These are phyloP conservation scores for Globisporangium nunn DNA, from an alignment of 352 stramenopile genomes.

Conservation along the genomic window DNA sequence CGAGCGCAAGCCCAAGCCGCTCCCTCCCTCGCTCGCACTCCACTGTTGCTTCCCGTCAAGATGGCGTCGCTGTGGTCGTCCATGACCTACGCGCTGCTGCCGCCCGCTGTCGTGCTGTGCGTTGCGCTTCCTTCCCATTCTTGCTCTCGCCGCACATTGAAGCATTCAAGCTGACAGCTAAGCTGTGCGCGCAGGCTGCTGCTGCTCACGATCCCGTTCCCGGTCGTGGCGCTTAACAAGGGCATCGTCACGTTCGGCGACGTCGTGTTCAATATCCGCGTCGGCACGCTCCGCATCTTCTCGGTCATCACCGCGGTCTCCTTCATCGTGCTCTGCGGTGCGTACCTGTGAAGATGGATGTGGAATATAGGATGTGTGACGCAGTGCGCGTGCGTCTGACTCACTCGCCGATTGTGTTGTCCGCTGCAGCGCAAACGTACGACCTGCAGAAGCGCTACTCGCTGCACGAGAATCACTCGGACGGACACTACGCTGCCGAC, in stretches of 20 bases:
- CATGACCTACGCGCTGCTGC: conserved; percentile 72
- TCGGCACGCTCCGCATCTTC: conserved; percentile 66
- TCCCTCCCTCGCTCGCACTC: neutral
- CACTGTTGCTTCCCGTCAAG: neutral
- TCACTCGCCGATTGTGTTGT: neutral
- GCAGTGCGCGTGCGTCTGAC: neutral
- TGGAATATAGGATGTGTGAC: neutral
- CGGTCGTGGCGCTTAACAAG: conserved; percentile 43
- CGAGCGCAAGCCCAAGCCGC: neutral
- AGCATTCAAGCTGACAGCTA: neutral
- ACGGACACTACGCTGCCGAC: conserved; percentile 62
- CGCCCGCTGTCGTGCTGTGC: conserved; percentile 72
- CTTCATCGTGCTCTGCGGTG: conserved; percentile 54
- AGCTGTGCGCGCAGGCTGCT: conserved; percentile 31
- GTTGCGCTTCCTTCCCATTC: conserved; percentile 5
- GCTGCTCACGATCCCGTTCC: conserved; percentile 75
- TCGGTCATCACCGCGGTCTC: conserved; percentile 68
- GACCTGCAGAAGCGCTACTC: conserved; percentile 77
- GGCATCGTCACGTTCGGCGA: conserved; percentile 71
- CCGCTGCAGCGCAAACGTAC: conserved; percentile 50
- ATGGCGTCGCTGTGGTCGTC: conserved; percentile 73
- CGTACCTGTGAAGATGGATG: neutral
- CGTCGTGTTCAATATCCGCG: conserved; percentile 64
- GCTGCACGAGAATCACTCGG: conserved; percentile 17
- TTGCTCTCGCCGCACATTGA: neutral